These are phyloP conservation scores for Arabis hirsuta DNA, from an alignment of 345 rosid genomes.

Conservation along the genomic window DNA sequence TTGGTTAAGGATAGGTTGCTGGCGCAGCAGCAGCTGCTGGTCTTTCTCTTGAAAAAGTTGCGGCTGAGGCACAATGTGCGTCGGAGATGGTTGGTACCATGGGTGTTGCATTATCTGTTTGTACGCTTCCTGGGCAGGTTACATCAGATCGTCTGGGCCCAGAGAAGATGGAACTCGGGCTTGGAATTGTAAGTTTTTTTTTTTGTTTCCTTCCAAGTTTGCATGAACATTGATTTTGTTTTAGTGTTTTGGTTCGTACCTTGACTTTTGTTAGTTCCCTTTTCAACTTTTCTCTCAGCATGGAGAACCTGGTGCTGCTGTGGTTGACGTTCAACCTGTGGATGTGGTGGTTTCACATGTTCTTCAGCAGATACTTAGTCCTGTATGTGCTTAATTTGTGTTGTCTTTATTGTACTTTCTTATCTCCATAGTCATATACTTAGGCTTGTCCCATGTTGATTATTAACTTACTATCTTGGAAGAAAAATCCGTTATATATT, in stretches of 20 bases:
- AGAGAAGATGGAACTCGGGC: conserved; percentile 96
- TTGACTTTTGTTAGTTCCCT: background rate
- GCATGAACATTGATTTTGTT: conserved; percentile 5
- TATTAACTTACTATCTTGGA: conserved; percentile 9
- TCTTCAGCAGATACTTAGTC: conserved; percentile 78
- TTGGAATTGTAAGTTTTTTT: conserved; percentile 83
- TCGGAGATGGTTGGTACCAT: conserved; percentile 90
- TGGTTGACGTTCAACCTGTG: conserved; percentile 85
- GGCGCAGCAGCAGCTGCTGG: conserved; percentile 97
- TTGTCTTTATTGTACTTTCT: conserved; percentile 9
- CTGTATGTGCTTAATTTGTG: conserved; percentile 54
- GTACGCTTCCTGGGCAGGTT: conserved; percentile 89
- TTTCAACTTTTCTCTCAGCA: conserved; percentile 55
- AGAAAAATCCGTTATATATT: background rate
- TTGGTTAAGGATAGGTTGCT: conserved; percentile 64
- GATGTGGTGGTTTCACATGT: conserved; percentile 86
- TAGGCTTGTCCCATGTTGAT: background rate
- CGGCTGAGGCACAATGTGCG: conserved; percentile 79
- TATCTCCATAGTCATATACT: conserved; percentile 13
- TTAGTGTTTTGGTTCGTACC: conserved; percentile 14
- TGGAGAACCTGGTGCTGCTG: conserved; percentile 95
- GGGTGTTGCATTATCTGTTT: conserved; percentile 93
- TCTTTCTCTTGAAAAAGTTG: conserved; percentile 74
- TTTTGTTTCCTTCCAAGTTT: background rate
- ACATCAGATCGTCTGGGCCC: conserved; percentile 87